Evolutionary conservation across 768 basidiomycete species (phyloP).

Genomic region (Rubroboletus satanas): DNA sequence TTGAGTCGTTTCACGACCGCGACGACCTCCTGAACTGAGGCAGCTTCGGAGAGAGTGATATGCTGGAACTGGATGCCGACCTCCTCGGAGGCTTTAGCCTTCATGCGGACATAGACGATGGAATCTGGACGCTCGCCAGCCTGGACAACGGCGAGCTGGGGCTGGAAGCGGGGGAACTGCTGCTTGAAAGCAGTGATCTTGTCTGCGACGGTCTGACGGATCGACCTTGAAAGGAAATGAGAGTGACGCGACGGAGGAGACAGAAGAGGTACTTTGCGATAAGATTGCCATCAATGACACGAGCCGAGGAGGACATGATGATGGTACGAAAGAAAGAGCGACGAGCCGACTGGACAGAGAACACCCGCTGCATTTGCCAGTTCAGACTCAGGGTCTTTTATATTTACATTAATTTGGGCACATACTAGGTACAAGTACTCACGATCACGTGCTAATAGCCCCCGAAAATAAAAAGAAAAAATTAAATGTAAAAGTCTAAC

Average conservation of each 20-base stretch:
- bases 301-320: conserved; percentile 42
- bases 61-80: conserved; percentile 87
- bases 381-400: neutral
- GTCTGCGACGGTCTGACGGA: conserved; percentile 72
- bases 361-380: conserved; percentile 1
- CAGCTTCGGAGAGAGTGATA: conserved; percentile 63
- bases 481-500: neutral
- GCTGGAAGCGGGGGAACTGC: conserved; percentile 82
- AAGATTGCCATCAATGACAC: conserved; percentile 78
- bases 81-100: conserved; percentile 91
- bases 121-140: conserved; percentile 92
- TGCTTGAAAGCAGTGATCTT: conserved; percentile 62
- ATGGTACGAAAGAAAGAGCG: conserved; percentile 21
- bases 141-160: conserved; percentile 89
- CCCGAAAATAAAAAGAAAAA: neutral
- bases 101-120: conserved; percentile 93
- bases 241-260: conserved; percentile 9
- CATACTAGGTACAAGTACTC: neutral
- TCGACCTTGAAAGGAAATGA: conserved; percentile 49
- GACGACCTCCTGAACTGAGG: conserved; percentile 73
- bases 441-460: conserved; percentile 22
- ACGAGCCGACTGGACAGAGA: neutral
- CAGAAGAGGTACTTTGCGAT: conserved; percentile 68
- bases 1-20: conserved; percentile 78
- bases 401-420: neutral